Base-by-base conservation (phyloP, 106 monocot species). In the Iris macrosiphon region DNA sequence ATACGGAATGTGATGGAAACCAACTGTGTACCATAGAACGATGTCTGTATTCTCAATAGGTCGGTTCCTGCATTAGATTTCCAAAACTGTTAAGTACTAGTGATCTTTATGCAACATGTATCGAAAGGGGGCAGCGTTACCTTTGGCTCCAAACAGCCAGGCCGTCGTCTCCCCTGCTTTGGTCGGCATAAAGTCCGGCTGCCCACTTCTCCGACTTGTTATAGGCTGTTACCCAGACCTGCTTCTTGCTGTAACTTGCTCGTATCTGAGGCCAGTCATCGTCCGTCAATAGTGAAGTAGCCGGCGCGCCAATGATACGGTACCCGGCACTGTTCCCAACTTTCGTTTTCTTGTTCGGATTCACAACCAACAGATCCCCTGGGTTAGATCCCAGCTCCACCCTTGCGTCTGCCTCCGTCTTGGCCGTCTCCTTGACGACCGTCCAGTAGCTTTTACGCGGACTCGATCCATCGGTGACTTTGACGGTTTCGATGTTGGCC, bases 391-490 rank as follows among this genome's bases (percentile, higher is more conserved):
- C 52, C 30, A 81, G 43, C 33, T 51, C 34, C 22, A 85, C 45
- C 6, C 58, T 59, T 4, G 62, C 80, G 2, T 84, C 89, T 0
- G 67, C 49, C 56, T 90, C 84, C 0, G 68, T 90, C 62, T 62
- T 70, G 3, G 61, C 84, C 7, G 65, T 75, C 73, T 84, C 77
- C 13, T 38, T 52, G 4, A 54, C 72, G 3, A 84, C 61, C 0
- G 72, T 84, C 89, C 89, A 90, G 67, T 84, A 84, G 49, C 89
- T 90, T 59, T 74, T 75, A 26, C 84, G 50, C 0, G 66, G 70
- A 1, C 62, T 58, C 14, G 6, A 12, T 1, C 38, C 65, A 4
- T 52, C 27, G 0, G n/a, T n/a, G 8, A 56, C 24, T 22, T 45
- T 38, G 30, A 72, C 57, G 0, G 75, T 53, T 31, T 55, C 55